Evolutionary conservation across 495 filamentous ascomycete genomes (phyloP), one percentile per base, ranked within the genome.

Genomic region (Penicillium macrosclerotiorum): DNA sequence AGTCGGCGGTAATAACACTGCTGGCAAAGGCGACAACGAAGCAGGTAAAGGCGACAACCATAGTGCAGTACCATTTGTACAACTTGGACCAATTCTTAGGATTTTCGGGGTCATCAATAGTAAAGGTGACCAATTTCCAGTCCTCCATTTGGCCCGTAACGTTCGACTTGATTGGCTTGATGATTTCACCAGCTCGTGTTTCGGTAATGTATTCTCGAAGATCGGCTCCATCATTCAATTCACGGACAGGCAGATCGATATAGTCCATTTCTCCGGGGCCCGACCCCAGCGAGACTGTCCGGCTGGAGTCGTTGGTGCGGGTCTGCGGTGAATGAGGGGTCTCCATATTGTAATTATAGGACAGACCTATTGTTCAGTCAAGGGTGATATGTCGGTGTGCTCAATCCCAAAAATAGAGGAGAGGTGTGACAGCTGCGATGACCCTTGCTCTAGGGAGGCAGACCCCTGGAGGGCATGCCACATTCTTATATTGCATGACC

Each of bases 41-140:
- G 79, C 88, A 65, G 64, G 70, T 59, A 17, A 75, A 75, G 0
- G 82, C 73, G 19, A 77, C 73, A 17, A 82, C 69, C 55, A 76
- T 65, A 1, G 83, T 86, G 14, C 78, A 78, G n/a, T 77, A 75
- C 86, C 86, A 90, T 65, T 86, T 86, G 20, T 67, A 69, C 4
- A 39, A 27, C 12, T 69, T 71, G 0, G 73, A 65, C 82, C 81
- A 85, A 56, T 84, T 80, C 52, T 77, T 76, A 0, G 82, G 82
- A 42, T 84, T 82, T 26, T 76, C 73, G 2, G 72, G 68, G 42
- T 85, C 82, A 22, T 77, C 69, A 42, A 83, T 74, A 7, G 67
- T 72, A 61, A 88, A 92, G 0, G 81, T 84, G 18, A 92, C 87
- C 18, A 92, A 68, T 54, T 87, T 86, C 72, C 83, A 88, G 31